Evolutionary conservation across 1,284 basidiomycete species (phyloP).

Genomic region (Xerocomus amazonicus): DNA sequence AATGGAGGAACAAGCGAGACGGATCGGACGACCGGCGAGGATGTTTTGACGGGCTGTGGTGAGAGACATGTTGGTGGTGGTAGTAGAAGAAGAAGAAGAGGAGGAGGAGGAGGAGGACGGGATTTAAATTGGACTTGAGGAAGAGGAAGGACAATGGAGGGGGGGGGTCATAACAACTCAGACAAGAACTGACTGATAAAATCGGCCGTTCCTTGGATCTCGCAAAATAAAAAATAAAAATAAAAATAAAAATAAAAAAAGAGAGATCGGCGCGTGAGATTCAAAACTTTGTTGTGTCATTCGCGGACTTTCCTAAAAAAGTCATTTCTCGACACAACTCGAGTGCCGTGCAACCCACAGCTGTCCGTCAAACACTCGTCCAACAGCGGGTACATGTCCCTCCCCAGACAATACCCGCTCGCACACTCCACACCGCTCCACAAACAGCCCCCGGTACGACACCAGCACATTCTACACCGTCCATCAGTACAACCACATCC

Average conservation of each 20-base stretch:
- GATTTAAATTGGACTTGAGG: constrained; percentile 21
- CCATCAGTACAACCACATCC: constrained; percentile 1
- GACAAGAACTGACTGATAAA: constrained; percentile 22
- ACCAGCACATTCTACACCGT: constrained; percentile 42
- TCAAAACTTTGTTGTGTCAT: not conserved
- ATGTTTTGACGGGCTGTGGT: constrained; percentile 16
- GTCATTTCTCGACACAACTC: constrained; percentile 8
- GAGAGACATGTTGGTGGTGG: constrained; percentile 4
- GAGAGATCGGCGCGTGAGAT: constrained; percentile 22
- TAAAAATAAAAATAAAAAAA: too few relatives aligned
- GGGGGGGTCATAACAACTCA: constrained; percentile 19
- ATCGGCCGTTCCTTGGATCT: not conserved
- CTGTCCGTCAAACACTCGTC: constrained; percentile 16
- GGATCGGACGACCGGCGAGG: constrained; percentile 25
- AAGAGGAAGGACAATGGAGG: not conserved
- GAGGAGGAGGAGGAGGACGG: not conserved
- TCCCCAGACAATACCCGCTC: constrained; percentile 61
- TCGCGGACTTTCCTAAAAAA: constrained; percentile 24
- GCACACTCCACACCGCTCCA: constrained; percentile 54
- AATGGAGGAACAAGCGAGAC: constrained; percentile 37
- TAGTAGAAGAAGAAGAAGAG: constrained; percentile 4
- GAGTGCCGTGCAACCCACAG: constrained; percentile 51
- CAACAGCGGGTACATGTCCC: constrained; percentile 67
- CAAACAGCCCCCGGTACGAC: constrained; percentile 58
- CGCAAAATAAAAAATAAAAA: not conserved